Evolutionary conservation across 441 rosid genomes (phyloP).

Genomic region (Hura crepitans): DNA sequence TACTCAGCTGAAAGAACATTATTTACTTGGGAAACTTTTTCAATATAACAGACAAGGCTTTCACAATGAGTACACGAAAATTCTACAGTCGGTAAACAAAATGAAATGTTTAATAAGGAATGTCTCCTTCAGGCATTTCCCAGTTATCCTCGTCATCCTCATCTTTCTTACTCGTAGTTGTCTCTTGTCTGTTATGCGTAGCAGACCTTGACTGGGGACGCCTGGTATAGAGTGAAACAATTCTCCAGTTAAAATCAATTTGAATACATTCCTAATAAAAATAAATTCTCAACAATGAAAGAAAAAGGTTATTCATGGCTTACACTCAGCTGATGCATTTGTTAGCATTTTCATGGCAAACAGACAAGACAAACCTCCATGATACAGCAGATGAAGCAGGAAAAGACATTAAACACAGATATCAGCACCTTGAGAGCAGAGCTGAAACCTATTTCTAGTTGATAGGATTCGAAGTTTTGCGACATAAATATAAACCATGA

Average conservation of each 20-base stretch:
- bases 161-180: slow-evolving; percentile 40
- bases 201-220: slow-evolving; percentile 43
- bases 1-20: slow-evolving; percentile 19
- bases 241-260: background rate
- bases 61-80: slow-evolving; percentile 22
- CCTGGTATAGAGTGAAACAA: slow-evolving; percentile 35
- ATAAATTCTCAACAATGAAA: background rate
- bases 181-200: slow-evolving; percentile 41
- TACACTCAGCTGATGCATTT: background rate
- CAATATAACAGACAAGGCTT: slow-evolving; percentile 17
- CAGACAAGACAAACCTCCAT: background rate
- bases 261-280: background rate
- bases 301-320: background rate
- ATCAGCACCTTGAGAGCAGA: background rate
- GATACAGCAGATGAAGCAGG: background rate
- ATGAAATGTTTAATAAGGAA: slow-evolving; percentile 37
- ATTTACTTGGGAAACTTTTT: slow-evolving; percentile 25
- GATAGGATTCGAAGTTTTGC: background rate
- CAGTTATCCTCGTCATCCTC: slow-evolving; percentile 80
- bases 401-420: background rate
- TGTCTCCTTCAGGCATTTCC: slow-evolving; percentile 74
- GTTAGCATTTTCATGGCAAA: slow-evolving; percentile 1
- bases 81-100: slow-evolving; percentile 27
- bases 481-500: background rate
- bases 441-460: background rate